Evolutionary conservation across 1,139 yeast species (phyloP).

Genomic region (Candida freyschussii): DNA sequence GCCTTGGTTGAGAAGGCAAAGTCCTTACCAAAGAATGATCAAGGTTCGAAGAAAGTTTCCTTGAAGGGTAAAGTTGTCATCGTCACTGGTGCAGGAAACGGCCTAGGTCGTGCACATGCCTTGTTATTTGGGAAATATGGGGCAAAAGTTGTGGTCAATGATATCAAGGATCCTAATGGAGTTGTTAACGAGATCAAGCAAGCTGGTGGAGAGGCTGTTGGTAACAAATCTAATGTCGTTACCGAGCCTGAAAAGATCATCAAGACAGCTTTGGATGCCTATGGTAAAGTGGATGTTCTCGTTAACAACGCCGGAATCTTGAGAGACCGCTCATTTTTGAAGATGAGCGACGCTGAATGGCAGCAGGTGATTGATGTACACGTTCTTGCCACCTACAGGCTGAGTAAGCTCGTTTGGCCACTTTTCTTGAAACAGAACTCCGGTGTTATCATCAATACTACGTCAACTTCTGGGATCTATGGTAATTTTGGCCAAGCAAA

Average conservation of each 20-base stretch:
- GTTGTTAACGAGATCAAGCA: conserved; percentile 74
- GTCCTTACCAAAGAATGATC: conserved; percentile 46
- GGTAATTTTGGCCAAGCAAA: conserved; percentile 98
- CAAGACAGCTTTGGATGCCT: conserved; percentile 69
- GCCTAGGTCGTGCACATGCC: conserved; percentile 91
- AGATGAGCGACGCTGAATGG: conserved; percentile 87
- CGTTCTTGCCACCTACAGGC: conserved; percentile 72
- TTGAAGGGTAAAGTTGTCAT: conserved; percentile 82
- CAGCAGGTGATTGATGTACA: conserved; percentile 76
- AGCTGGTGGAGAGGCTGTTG: conserved; percentile 81
- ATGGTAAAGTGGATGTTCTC: conserved; percentile 81
- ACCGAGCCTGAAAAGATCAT: conserved; percentile 72
- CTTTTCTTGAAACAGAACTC: conserved; percentile 68
- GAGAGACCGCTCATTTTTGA: conserved; percentile 83
- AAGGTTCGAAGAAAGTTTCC: conserved; percentile 49
- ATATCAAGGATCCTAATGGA: conserved; percentile 68
- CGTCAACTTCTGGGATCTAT: conserved; percentile 95
- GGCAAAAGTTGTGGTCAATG: conserved; percentile 93
- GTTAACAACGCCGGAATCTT: conserved; percentile 94
- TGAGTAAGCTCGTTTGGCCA: conserved; percentile 94
- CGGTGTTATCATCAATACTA: conserved; percentile 82
- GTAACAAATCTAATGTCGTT: conserved; percentile 78
- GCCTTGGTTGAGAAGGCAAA: conserved; percentile 50
- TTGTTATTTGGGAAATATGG: conserved; percentile 81
- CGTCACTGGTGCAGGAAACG: conserved; percentile 95